Evolutionary conservation across 192 early-diverging fungal genomes (phyloP).

Genomic region (Podila epigama): DNA sequence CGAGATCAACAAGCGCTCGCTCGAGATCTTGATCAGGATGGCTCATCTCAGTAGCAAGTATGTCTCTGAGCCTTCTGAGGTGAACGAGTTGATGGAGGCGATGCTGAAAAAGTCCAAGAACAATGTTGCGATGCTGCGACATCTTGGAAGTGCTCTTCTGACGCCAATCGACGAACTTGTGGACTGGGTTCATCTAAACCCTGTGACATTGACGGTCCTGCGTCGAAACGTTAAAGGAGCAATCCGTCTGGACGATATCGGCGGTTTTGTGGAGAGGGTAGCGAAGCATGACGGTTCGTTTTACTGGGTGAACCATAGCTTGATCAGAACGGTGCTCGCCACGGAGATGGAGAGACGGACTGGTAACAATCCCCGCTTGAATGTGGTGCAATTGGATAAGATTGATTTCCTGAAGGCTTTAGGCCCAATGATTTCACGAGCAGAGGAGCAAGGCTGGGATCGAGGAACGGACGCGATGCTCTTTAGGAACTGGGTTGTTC

Average conservation of each 20-base stretch:
- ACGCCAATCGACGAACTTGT: conserved; percentile 19
- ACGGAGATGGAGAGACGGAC: background rate
- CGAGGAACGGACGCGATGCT: conserved; percentile 23
- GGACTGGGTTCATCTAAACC: conserved; percentile 36
- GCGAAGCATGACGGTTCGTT: conserved; percentile 10
- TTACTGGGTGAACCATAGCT: conserved; percentile 21
- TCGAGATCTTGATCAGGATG: conserved; percentile 21
- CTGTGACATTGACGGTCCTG: background rate
- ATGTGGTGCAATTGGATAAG: background rate
- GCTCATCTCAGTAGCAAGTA: conserved; percentile 20
- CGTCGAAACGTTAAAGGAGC: background rate
- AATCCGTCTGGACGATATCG: conserved; percentile 13
- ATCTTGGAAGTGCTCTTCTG: conserved; percentile 10
- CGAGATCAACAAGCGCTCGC: conserved; percentile 18
- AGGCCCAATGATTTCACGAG: conserved; percentile 18
- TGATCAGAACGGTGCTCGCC: background rate
- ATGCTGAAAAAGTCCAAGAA: conserved; percentile 4
- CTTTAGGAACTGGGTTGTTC: background rate
- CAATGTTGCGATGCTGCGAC: conserved; percentile 1
- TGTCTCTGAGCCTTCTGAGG: background rate
- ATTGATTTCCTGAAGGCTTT: background rate
- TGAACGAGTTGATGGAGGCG: conserved; percentile 1
- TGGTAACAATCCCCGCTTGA: background rate
- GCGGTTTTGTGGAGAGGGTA: conserved; percentile 16
- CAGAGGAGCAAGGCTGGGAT: conserved; percentile 8